Base-by-base conservation (phyloP, 2,329 filamentous ascomycete species). In the Neofusicoccum ribis region DNA sequence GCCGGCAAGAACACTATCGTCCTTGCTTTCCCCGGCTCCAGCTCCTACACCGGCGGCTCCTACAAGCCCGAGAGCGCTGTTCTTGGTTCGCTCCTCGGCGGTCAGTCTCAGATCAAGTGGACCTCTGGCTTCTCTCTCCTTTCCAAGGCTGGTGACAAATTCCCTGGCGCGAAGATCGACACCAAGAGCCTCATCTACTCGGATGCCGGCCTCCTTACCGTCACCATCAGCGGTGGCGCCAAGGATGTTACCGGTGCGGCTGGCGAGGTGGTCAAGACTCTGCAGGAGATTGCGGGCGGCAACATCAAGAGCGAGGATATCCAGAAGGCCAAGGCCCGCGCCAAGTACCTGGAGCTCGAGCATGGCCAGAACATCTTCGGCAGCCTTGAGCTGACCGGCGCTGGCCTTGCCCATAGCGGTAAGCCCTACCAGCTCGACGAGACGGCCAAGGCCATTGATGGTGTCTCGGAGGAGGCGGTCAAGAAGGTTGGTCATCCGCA, bases 51-150 rank as follows among this genome's bases (percentile, higher is more conserved):
- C 44, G 85, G 85, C 72, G 84, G 85, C 69, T 88, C 88, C 73
- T 92, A 91, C 85, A 96, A 97, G 85, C 91, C 95, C 64, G 93
- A 97, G 81, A 87, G 92, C 69, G 87, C 90, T 68, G 93, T 99
- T 68, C 89, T 99, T 65, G 88, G 91, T 65, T 88, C 93, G 69
- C 89, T 99, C 20, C 90, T 99, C 61, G 95, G 95, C 75, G 95
- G 94, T 68, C 83, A 96, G 80, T 91, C 93, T 63, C 90, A 84
- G 80, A 93, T 98, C 84, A 99, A 98, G 85, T 99, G 94, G 94
- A 89, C 92, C 61, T 83, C 92, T 68, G 95, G 95, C 72, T 98
- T 97, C 86, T 94, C 91, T 66, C 85, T 97, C 68, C 87, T 99
- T 67, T 86, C 91, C 76, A 93, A 97, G 84, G 90, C 89, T 67